Evolutionary conservation across 495 filamentous ascomycete species (phyloP).

Genomic region (Pseudevernia furfuracea): DNA sequence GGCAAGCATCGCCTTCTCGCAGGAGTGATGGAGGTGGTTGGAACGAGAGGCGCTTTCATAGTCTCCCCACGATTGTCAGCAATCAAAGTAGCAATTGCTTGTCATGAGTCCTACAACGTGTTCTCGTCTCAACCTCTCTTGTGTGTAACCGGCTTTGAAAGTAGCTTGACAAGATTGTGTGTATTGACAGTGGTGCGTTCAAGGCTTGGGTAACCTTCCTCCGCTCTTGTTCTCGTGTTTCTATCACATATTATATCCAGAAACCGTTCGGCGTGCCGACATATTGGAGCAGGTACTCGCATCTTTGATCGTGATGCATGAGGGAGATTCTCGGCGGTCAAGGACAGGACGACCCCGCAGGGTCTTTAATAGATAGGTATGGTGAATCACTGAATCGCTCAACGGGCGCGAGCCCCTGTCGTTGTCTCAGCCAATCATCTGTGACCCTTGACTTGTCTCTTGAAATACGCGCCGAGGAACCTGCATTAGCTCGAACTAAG

Average conservation of each 20-base stretch:
- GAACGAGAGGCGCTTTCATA: too few species aligned
- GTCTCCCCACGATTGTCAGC: too few species aligned
- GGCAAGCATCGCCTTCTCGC: neutral
- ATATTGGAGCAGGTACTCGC: too few species aligned
- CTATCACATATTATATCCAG: neutral
- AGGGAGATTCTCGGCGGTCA: neutral
- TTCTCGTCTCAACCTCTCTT: neutral
- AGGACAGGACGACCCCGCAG: neutral
- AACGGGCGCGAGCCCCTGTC: neutral
- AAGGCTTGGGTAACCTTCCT: too few species aligned
- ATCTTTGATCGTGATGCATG: too few species aligned
- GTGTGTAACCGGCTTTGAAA: too few species aligned
- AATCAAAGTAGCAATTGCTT: too few species aligned
- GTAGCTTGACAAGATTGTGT: too few species aligned
- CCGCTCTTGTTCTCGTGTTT: too few species aligned
- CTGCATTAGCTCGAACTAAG: constrained; percentile 15
- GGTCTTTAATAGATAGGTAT: too few species aligned
- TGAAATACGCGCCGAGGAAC: constrained; percentile 16
- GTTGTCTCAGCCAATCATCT: neutral
- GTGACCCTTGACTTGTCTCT: neutral
- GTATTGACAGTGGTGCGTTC: too few species aligned
- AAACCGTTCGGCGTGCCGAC: neutral
- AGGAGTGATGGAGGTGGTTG: neutral
- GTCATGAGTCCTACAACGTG: too few species aligned
- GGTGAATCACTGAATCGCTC: neutral